phyloP scores from a whole-genome alignment of 306 rosid species.

The Dalbergia cultrata region DNA sequence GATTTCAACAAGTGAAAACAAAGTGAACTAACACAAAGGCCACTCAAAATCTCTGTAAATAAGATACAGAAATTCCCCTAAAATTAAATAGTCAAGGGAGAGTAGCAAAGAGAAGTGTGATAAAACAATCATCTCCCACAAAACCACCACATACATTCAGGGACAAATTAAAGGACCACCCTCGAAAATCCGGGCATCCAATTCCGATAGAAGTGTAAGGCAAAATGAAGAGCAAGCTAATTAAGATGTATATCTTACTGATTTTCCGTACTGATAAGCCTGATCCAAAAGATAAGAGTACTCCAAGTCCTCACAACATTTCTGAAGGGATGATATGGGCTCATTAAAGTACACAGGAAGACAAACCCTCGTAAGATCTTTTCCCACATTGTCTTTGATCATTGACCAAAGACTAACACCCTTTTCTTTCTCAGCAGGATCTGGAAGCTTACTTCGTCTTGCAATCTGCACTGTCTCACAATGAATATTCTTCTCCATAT shows the following conservation, averaged over 20 bases:
- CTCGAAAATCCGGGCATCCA: not conserved
- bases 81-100: not conserved
- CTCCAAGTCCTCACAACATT: conserved; percentile 96
- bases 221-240: too few relatives aligned
- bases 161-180: not conserved
- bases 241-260: conserved; percentile 57
- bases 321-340: conserved; percentile 97
- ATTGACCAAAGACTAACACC: conserved; percentile 97
- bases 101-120: not conserved
- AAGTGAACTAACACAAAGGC: not conserved
- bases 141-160: not conserved
- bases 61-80: not conserved
- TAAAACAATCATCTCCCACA: not conserved
- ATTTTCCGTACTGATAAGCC: conserved; percentile 87
- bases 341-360: conserved; percentile 99
- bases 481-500: conserved; percentile 55
- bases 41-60: not conserved
- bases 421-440: conserved; percentile 94
- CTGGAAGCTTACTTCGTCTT: conserved; percentile 89
- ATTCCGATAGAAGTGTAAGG: not conserved
- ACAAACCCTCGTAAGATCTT: conserved; percentile 94
- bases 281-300: conserved; percentile 87
- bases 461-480: conserved; percentile 53
- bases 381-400: conserved; percentile 98
- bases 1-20: not conserved